A percentile compares a stretch with the other conserved stretches of the same genome.
These are phyloP conservation scores for Marsdenia floribunda DNA, from an alignment of 257 asterid genomes.

Conservation along the genomic window DNA sequence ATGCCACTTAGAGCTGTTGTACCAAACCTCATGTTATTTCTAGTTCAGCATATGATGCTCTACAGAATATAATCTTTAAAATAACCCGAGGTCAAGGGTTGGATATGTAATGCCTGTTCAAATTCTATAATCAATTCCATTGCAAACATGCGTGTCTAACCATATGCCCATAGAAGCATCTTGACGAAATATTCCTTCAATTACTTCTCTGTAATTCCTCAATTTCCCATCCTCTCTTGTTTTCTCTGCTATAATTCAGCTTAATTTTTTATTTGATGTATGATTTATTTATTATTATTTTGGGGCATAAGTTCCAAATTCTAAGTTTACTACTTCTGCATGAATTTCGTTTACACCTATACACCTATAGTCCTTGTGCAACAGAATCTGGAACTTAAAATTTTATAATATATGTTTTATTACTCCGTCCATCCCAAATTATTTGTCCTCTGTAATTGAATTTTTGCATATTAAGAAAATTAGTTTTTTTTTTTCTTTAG, in stretches of 20 bases:
- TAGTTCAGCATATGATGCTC: not conserved
- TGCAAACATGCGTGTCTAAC: not conserved
- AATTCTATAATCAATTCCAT: not conserved
- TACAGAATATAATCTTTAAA: not conserved
- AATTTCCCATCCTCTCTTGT: not conserved
- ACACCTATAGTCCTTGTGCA: not conserved
- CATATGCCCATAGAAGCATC: not conserved
- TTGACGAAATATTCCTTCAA: no score
- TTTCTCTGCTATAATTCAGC: not conserved
- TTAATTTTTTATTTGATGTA: not conserved
- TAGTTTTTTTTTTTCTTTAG: no score
- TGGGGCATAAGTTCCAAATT: not conserved
- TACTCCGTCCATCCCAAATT: no score
- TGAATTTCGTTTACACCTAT: not conserved
- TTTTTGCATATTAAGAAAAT: no score
- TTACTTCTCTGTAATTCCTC: not conserved
- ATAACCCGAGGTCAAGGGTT: not conserved
- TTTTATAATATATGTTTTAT: not conserved
- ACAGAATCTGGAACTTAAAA: not conserved
- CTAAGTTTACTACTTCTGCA: not conserved
- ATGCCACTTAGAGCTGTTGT: not conserved
- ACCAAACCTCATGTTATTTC: not conserved
- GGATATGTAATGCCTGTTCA: not conserved
- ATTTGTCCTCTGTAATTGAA: no score
- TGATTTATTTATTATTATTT: not conserved